Evolutionary conservation across 495 filamentous ascomycete species (phyloP), one percentile per base, ranked within the genome.

Genomic region (Neurospora sp.): DNA sequence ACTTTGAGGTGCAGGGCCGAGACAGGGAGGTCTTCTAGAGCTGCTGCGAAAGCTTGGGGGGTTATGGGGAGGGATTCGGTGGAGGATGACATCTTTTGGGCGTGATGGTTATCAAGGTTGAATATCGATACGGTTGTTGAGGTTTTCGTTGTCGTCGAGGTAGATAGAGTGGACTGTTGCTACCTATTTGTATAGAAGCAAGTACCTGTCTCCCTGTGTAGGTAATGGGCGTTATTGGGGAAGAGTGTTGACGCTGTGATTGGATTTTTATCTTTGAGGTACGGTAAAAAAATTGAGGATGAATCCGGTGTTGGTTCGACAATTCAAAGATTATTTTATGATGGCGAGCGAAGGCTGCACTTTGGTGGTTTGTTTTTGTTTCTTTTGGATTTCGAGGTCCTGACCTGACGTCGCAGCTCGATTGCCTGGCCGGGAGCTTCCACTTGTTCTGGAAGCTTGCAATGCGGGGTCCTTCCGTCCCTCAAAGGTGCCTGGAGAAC

Each of bases 1-100:
- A 90, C 89, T 85, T 97, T 97, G 81, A 89, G 83, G 84, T 94
- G 91, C 54, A 97, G 87, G 54, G 86, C 84, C 73, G 87, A 86
- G 77, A 94, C 82, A 43, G 92, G 87, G 36, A 97, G 90, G 75
- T 90, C 88, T 76, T 86, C 81, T 74, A 97, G 86, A 17, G 94
- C 94, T 79, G 86, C 84, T 74, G 92, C 89, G 85, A 94, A 93
- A 76, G 84, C 85, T 39, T 85, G 77, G 34, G 90, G 81, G 69
- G 90, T 76, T 73, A 93, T 92, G 40, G 91, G 90, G 34, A 77
- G 76, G 19, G 87, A 36, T 71, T 82, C 82, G 36, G 86, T 77
- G 66, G 89, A 66, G 13, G 54, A 34, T 66, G 54, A 88, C 83
- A 85, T 85, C 13, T 59, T 45, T 77, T 38, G 70, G 10, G 28